A percentile compares a stretch with the other conserved stretches of the same genome.
These are phyloP conservation scores for Bimuria novae-zelandiae DNA, from an alignment of 2,329 filamentous ascomycete genomes.

Conservation along the genomic window DNA sequence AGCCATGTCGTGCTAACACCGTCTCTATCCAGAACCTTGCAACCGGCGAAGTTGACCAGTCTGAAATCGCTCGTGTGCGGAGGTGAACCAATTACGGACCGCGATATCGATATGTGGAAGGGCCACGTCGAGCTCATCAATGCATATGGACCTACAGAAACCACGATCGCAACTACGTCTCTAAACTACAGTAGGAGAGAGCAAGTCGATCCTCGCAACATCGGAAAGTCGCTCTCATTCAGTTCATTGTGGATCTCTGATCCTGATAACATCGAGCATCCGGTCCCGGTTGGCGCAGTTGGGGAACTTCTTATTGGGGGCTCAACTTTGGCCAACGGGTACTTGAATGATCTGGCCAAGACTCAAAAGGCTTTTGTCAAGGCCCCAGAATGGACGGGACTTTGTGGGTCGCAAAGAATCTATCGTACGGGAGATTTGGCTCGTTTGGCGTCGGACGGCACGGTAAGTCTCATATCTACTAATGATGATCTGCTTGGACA, in stretches of 20 bases:
- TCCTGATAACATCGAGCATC: constrained; percentile 15
- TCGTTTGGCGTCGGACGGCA: not conserved
- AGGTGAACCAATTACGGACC: constrained; percentile 43
- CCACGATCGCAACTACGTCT: constrained; percentile 1
- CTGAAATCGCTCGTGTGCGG: constrained; percentile 48
- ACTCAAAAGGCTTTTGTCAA: constrained; percentile 35
- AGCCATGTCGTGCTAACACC: constrained; percentile 56
- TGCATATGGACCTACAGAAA: constrained; percentile 18
- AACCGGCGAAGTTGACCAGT: constrained; percentile 47
- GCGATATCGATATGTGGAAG: constrained; percentile 22
- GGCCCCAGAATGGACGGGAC: constrained; percentile 1
- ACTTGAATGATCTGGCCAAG: constrained; percentile 22
- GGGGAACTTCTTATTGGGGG: constrained; percentile 29
- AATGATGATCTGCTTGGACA: constrained; percentile 5
- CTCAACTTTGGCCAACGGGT: constrained; percentile 19
- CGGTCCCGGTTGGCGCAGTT: constrained; percentile 19
- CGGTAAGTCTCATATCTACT: too few species aligned
- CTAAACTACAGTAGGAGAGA: not conserved
- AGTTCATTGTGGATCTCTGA: constrained; percentile 26
- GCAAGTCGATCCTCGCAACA: constrained; percentile 18
- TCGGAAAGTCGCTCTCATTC: constrained; percentile 46
- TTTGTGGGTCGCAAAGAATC: not conserved
- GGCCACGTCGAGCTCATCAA: constrained; percentile 15
- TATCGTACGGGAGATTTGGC: constrained; percentile 1
- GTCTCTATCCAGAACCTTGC: constrained; percentile 54